phyloP scores from a whole-genome alignment of 2,329 filamentous ascomycete species.

The Sphaerostilbella broomeana region DNA sequence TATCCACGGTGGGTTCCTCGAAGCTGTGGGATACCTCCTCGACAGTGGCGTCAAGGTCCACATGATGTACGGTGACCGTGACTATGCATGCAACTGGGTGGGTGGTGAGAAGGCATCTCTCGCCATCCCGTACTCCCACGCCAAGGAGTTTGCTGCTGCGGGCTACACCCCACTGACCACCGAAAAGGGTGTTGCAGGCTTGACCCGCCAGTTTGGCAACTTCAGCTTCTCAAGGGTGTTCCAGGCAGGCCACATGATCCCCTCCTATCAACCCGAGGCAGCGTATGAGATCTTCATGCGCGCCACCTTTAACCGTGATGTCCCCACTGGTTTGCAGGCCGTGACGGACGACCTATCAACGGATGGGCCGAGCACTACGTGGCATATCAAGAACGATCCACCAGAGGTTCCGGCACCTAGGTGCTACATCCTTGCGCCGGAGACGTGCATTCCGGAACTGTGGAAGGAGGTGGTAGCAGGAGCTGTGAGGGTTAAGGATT shows the following conservation, averaged over 20 bases:
- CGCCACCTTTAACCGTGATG: constrained; percentile 47
- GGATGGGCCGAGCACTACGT: constrained; percentile 48
- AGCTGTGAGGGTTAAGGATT: constrained; percentile 43
- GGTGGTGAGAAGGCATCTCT: constrained; percentile 66
- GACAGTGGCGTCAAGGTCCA: constrained; percentile 60
- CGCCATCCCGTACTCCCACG: constrained; percentile 46
- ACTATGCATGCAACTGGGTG: constrained; percentile 58
- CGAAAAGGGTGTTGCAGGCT: constrained; percentile 56
- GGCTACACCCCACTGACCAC: constrained; percentile 66
- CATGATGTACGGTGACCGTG: constrained; percentile 60
- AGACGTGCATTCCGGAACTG: constrained; percentile 50
- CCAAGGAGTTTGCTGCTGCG: constrained; percentile 44
- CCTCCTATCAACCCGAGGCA: constrained; percentile 52
- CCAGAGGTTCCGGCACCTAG: constrained; percentile 40
- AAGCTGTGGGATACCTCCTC: constrained; percentile 52
- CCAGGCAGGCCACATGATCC: constrained; percentile 57
- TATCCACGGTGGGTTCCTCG: constrained; percentile 42
- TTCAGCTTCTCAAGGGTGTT: constrained; percentile 60
- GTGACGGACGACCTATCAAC: constrained; percentile 44
- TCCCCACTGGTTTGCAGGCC: constrained; percentile 47
- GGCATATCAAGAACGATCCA: constrained; percentile 50
- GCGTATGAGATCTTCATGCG: constrained; percentile 53
- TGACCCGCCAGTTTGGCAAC: constrained; percentile 69
- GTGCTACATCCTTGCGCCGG: constrained; percentile 54
- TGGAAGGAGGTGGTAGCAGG: constrained; percentile 43